Evolutionary conservation across 1,284 basidiomycete species (phyloP).

Genomic region (Cryptococcus sp.): DNA sequence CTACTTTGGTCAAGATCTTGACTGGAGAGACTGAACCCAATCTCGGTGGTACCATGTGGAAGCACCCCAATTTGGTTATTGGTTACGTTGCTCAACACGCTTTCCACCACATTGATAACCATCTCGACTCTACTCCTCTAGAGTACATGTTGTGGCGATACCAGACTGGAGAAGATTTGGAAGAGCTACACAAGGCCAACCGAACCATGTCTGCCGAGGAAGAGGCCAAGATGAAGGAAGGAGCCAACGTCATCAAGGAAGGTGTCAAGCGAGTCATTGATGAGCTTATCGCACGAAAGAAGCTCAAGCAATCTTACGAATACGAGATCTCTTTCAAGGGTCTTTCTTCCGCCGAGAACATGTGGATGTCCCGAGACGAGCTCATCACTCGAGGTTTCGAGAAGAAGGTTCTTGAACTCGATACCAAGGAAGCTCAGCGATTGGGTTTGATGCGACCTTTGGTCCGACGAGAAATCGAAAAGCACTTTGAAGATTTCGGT

Average conservation of each 20-base stretch:
- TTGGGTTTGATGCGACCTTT: slow-evolving; percentile 92
- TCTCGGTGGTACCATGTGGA: slow-evolving; percentile 95
- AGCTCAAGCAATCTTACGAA: slow-evolving; percentile 98
- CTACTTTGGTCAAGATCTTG: slow-evolving; percentile 96
- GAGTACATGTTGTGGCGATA: slow-evolving; percentile 99
- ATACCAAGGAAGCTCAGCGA: slow-evolving; percentile 95
- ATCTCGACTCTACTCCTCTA: slow-evolving; percentile 95
- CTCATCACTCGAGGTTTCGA: slow-evolving; percentile 96
- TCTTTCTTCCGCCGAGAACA: slow-evolving; percentile 88
- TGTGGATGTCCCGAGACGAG: slow-evolving; percentile 94
- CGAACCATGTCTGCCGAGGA: slow-evolving; percentile 86
- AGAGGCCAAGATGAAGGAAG: slow-evolving; percentile 94
- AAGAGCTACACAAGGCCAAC: slow-evolving; percentile 89
- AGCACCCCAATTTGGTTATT: slow-evolving; percentile 98
- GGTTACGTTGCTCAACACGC: slow-evolving; percentile 98
- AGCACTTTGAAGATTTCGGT: slow-evolving; percentile 86
- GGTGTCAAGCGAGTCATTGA: slow-evolving; percentile 93
- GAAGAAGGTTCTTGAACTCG: slow-evolving; percentile 97
- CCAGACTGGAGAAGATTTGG: slow-evolving; percentile 97
- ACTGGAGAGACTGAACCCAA: slow-evolving; percentile 97
- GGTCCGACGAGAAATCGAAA: slow-evolving; percentile 95
- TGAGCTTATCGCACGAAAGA: slow-evolving; percentile 87
- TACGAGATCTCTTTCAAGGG: slow-evolving; percentile 94
- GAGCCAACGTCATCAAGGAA: slow-evolving; percentile 76
- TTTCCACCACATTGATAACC: slow-evolving; percentile 97